phyloP scores from a whole-genome alignment of 441 rosid species.

The Gossypium davidsonii region DNA sequence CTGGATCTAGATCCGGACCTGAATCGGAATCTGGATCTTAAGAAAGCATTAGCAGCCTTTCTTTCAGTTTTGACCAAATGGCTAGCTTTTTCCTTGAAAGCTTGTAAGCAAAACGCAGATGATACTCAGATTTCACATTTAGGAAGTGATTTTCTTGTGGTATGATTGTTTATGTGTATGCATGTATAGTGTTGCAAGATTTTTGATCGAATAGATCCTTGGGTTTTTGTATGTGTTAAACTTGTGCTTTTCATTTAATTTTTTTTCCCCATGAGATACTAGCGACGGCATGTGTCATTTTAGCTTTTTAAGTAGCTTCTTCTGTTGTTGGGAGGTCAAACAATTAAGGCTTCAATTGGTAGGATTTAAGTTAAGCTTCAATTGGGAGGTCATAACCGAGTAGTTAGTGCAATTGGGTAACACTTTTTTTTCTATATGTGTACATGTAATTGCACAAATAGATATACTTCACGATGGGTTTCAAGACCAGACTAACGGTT shows the following conservation, averaged over 20 bases:
- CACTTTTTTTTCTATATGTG: too few relatives aligned
- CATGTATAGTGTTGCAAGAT: neutral
- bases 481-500: too few relatives aligned
- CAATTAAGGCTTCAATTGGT: neutral
- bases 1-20: conserved; percentile 35
- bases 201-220: neutral
- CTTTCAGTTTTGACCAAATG: neutral
- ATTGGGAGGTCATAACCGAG: too few relatives aligned
- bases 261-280: neutral
- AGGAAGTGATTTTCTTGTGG: conserved; percentile 1
- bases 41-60: neutral
- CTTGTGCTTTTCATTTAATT: neutral
- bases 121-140: neutral
- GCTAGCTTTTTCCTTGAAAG: neutral
- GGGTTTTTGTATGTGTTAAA: neutral
- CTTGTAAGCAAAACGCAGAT: conserved; percentile 4
- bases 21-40: conserved; percentile 13
- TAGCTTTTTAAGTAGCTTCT: neutral
- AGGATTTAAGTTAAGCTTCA: neutral
- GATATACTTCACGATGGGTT: too few relatives aligned
- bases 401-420: too few relatives aligned
- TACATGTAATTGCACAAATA: too few relatives aligned
- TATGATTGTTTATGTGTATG: conserved; percentile 20
- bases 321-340: neutral
- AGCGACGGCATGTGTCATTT: neutral